Conservation (phyloP, 73 alveolate species). For the Paramecium sexaurelia region DNA sequence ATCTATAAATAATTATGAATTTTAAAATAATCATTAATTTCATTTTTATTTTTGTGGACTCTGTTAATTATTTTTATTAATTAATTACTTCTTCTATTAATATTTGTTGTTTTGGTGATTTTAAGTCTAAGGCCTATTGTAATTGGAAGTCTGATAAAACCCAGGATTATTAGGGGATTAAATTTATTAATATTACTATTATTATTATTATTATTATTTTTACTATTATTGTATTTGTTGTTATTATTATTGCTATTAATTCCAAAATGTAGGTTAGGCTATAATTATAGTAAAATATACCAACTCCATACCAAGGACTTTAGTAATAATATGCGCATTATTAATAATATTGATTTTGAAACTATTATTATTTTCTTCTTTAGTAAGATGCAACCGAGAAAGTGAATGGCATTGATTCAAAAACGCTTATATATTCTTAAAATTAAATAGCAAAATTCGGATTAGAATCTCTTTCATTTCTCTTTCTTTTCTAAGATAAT, state of each 20-base stretch:
- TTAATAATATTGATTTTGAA: not conserved
- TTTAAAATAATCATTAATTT: not conserved
- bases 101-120: not conserved
- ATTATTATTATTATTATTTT: not conserved
- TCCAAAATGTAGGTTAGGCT: slow-evolving; percentile 38
- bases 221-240: not conserved
- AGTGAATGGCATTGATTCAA: slow-evolving; percentile 49
- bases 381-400: slow-evolving; percentile 52
- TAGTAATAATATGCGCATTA: slow-evolving; percentile 42
- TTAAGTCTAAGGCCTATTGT: not conserved
- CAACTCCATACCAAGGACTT: slow-evolving; percentile 28
- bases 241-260: not conserved
- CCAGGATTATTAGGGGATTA: not conserved
- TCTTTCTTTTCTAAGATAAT: slow-evolving; percentile 1
- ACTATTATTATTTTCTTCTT: slow-evolving; percentile 39
- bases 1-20: too few species aligned
- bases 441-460: not conserved
- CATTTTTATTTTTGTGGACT: not conserved
- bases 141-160: not conserved
- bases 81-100: not conserved
- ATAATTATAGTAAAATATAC: slow-evolving; percentile 10
- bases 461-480: slow-evolving; percentile 51
- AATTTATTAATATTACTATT: not conserved
- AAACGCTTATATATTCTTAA: slow-evolving; percentile 37
- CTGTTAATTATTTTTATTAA: not conserved